Evolutionary conservation across 2,329 filamentous ascomycete species (phyloP), one percentile per base, ranked within the genome.

Genomic region (Botrytis paeoniae): DNA sequence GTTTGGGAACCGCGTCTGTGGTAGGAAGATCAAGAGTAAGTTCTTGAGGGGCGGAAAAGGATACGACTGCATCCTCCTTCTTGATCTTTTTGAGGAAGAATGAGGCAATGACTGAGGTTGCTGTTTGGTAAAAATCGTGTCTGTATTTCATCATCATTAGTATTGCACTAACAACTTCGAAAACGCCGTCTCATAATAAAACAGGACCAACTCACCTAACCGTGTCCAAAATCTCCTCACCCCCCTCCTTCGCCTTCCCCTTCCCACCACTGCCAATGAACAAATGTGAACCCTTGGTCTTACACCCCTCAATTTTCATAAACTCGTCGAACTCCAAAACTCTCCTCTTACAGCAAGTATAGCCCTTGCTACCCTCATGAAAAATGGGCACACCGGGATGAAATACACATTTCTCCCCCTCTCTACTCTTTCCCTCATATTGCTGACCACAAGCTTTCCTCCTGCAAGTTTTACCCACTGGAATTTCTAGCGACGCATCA

Each of bases 241-340:
- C 88, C 8, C 82, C 80, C 57, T 80, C 71, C 57, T 81, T 93
- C 78, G 88, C 89, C 77, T 89, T 87, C 10, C 89, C 93, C 76
- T 87, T 92, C 6, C 93, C 93, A 39, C 89, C 93, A 76, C 87
- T 92, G 6, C 93, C 93, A 48, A 98, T 87, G 80, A 98, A 99
- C 77, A 97, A 83, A 85, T 99, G 96, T 74, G 88, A 86, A 61
- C 86, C 85, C 83, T 95, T 96, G 61, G 92, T 94, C 81, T 90
- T 90, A 84, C 96, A 99, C 1, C 96, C 96, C 78, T 93, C 90
- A 74, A 99, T 95, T 83, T 93, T 96, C 91, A 99, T 91, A 83
- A 99, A 99, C 83, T 98, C 92, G 82, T 99, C 95, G 82, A 99
- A 99, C 81, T 99, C 96, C 74, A 99, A 85, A 73, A 99, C 96